Conservation (phyloP, 495 filamentous ascomycete genomes). For the Lophiotrema nucula region DNA sequence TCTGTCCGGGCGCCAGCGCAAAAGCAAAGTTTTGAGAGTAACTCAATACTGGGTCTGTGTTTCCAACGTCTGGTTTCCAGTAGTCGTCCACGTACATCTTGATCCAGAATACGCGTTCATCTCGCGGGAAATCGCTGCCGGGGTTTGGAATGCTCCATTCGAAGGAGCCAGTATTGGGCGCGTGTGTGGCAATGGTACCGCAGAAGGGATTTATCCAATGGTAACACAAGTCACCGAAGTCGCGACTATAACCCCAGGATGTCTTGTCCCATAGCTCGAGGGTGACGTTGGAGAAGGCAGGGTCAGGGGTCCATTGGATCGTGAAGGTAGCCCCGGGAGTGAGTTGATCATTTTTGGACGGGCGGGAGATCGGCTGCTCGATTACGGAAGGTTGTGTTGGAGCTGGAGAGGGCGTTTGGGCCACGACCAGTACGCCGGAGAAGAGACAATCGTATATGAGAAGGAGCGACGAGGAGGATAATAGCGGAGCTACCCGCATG, state of each 20-base stretch:
- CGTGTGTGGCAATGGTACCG: slow-evolving; percentile 19
- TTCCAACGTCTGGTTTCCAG: slow-evolving; percentile 9
- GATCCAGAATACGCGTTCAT: slow-evolving; percentile 19
- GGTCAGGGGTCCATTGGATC: slow-evolving; percentile 11
- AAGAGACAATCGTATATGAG: background rate
- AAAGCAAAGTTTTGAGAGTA: slow-evolving; percentile 19
- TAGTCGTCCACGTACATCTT: slow-evolving; percentile 30
- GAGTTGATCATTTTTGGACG: background rate
- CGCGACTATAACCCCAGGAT: slow-evolving; percentile 14
- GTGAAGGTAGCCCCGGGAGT: slow-evolving; percentile 2
- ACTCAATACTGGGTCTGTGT: slow-evolving; percentile 17
- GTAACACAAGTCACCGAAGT: slow-evolving; percentile 12
- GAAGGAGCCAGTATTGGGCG: slow-evolving; percentile 17
- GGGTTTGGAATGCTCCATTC: slow-evolving; percentile 18
- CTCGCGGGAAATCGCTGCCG: slow-evolving; percentile 4
- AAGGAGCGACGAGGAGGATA: no score
- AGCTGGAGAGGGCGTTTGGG: background rate
- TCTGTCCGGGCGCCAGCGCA: slow-evolving; percentile 5
- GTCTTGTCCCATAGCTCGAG: slow-evolving; percentile 26
- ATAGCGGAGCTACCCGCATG: no score
- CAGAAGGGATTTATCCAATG: slow-evolving; percentile 24
- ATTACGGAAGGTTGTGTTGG: background rate
- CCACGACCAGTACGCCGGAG: background rate
- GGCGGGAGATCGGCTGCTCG: slow-evolving; percentile 10
- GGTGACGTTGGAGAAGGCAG: slow-evolving; percentile 18